Conservation (phyloP, 2,329 filamentous ascomycete species). For the Leptographium radiaticola region DNA sequence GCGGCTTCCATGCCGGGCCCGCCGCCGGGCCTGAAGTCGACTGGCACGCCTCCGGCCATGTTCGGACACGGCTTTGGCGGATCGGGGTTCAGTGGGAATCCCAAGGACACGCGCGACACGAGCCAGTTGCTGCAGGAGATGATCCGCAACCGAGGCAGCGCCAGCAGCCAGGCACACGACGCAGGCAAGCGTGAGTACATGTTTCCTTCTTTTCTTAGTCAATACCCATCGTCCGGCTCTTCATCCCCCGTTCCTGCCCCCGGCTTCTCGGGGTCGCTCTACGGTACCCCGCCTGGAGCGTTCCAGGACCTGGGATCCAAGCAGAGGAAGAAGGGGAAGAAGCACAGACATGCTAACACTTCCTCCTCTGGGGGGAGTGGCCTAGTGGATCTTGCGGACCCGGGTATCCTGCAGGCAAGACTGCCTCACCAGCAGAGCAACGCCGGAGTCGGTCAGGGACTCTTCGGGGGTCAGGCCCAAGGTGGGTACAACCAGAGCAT, state of each 20-base stretch:
- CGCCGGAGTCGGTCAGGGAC: conserved; percentile 74
- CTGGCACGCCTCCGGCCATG: conserved; percentile 86
- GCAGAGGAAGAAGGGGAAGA: conserved; percentile 99
- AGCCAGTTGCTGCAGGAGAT: conserved; percentile 72
- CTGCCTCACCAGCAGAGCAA: conserved; percentile 76
- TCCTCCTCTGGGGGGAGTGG: conserved; percentile 98
- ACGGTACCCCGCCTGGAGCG: conserved; percentile 71
- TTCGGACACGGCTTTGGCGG: conserved; percentile 79
- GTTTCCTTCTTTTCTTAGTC: conserved; percentile 73
- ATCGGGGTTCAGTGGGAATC: conserved; percentile 50
- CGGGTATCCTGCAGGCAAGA: conserved; percentile 97
- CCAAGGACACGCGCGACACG: conserved; percentile 62
- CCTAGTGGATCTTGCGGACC: conserved; percentile 99
- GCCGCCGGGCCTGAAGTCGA: conserved; percentile 88
- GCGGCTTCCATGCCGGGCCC: conserved; percentile 78
- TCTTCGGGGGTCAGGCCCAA: conserved; percentile 81
- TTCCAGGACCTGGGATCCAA: conserved; percentile 89
- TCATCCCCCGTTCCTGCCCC: conserved; percentile 80
- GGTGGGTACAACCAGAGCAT: conserved; percentile 86
- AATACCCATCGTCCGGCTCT: conserved; percentile 70
- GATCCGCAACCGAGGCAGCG: conserved; percentile 50
- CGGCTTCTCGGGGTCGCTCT: conserved; percentile 83
- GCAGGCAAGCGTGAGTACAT: conserved; percentile 97
- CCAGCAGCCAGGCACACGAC: conserved; percentile 63
- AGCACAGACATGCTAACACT: conserved; percentile 99